Conservation (phyloP, 2,329 filamentous ascomycete species). For the Penicillium glabrum region DNA sequence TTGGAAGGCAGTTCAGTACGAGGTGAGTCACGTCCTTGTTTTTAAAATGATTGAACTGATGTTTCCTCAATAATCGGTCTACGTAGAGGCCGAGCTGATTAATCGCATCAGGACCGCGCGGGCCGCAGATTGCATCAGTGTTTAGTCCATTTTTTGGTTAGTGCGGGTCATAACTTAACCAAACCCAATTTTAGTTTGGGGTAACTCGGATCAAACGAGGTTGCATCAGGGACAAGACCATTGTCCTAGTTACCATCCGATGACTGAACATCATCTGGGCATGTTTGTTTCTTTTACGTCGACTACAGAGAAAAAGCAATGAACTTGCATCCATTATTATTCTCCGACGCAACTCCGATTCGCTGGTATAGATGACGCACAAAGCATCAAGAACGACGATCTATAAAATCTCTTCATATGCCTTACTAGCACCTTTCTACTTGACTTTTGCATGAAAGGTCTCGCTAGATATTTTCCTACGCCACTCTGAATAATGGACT, state of each 20-base stretch:
- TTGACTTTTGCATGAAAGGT: too few species aligned
- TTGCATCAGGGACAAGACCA: neutral
- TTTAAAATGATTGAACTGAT: neutral
- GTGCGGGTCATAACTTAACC: conserved; percentile 1
- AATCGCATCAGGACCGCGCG: conserved; percentile 10
- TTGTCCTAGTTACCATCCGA: conserved; percentile 10
- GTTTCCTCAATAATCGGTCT: neutral
- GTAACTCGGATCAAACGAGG: neutral
- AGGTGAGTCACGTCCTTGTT: neutral
- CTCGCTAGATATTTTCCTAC: too few species aligned
- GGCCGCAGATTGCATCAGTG: neutral
- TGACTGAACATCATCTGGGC: conserved; percentile 2
- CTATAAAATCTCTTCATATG: too few species aligned
- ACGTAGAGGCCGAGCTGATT: conserved; percentile 18
- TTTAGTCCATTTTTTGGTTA: neutral
- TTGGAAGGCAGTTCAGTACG: neutral
- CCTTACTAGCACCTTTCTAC: neutral
- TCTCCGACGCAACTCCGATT: neutral
- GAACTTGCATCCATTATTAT: neutral
- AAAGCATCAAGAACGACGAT: neutral
- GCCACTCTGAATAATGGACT: too few species aligned
- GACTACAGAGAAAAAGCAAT: conserved; percentile 8
- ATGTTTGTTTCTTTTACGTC: neutral
- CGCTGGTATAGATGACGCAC: neutral
- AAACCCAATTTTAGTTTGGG: neutral